Evolutionary conservation across 371 early-diverging fungal species (phyloP), one percentile per base, ranked within the genome.

Genomic region (Mucor velutinosus): DNA sequence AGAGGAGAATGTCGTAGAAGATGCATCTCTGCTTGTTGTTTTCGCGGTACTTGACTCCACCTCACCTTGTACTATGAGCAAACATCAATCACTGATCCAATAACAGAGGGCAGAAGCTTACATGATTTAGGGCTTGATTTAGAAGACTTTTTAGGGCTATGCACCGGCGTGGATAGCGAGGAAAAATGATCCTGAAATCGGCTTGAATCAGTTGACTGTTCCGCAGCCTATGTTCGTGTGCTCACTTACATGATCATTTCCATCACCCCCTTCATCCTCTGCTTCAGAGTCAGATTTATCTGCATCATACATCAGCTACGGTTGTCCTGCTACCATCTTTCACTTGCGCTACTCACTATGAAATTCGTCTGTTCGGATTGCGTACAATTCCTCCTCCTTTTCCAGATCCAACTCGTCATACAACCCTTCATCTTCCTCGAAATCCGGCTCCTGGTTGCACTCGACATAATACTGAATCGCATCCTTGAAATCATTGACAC

Each of bases 401-500:
- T 94, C 94, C 58, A 98, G 83, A 74, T 94, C 89, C 69, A 98
- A 76, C 32, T 95, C 95, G 64, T 97, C 96, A 77, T 98, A 98
- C 23, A 98, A 87, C 57, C 80, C 87, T 67, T 96, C 97, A 69
- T 97, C 93, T 70, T 97, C 97, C 49, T 88, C 91, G 79, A 94
- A 97, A 69, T 94, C 95, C 23, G 91, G 91, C 17, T 96, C 94
- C 75, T 90, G 87, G 79, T 95, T 95, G 63, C 76, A 78, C 49
- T 97, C 96, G 1, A 96, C 91, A 74, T 97, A 98, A 74, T 95
- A 97, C 49, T 90, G 87, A 17, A 98, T 90, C 60, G 90, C 88
- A 41, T 97, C 98, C 37, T 73, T 69, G 19, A 69, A 59, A 4
- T 73, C 69, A 43, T 73, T 68, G 5, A 73, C 60, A 37, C 69